phyloP scores from a whole-genome alignment of 495 filamentous ascomycete species.

The Penicillium alfredii region DNA sequence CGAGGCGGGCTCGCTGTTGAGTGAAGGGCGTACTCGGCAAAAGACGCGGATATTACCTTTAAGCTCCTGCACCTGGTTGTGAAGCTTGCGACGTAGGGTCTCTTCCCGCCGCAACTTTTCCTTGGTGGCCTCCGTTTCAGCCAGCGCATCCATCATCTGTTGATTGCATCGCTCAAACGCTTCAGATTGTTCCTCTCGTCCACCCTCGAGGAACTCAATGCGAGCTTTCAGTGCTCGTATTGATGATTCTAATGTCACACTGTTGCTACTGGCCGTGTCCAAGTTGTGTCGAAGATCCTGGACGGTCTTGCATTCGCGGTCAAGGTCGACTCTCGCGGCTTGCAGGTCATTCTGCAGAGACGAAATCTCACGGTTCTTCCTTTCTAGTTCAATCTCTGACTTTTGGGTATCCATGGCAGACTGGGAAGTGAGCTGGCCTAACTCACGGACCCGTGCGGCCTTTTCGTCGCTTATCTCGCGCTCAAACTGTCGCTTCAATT shows the following conservation, averaged over 20 bases:
- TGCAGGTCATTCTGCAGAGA: constrained; percentile 49
- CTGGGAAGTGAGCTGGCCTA: constrained; percentile 57
- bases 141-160: constrained; percentile 68
- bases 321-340: constrained; percentile 51
- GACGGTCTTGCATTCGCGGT: constrained; percentile 54
- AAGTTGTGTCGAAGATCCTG: constrained; percentile 54
- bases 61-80: constrained; percentile 97
- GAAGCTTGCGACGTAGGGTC: constrained; percentile 81
- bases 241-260: constrained; percentile 63
- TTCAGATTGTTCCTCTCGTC: constrained; percentile 76
- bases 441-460: constrained; percentile 51
- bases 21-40: constrained; percentile 85
- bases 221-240: constrained; percentile 68
- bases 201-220: constrained; percentile 82
- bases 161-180: constrained; percentile 71
- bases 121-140: constrained; percentile 59
- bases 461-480: constrained; percentile 62
- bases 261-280: constrained; percentile 56
- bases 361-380: constrained; percentile 55
- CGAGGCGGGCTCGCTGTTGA: constrained; percentile 50
- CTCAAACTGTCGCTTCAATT: constrained; percentile 43
- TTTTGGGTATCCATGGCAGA: constrained; percentile 59
- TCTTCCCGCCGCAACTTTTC: constrained; percentile 89
- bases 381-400: constrained; percentile 54
- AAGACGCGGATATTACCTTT: constrained; percentile 99